Percentiles rank a stretch among this genome's conserved stretches.
These are phyloP conservation scores for Neurospora crassa DNA, from an alignment of 2,329 filamentous ascomycete genomes.

Conservation along the genomic window DNA sequence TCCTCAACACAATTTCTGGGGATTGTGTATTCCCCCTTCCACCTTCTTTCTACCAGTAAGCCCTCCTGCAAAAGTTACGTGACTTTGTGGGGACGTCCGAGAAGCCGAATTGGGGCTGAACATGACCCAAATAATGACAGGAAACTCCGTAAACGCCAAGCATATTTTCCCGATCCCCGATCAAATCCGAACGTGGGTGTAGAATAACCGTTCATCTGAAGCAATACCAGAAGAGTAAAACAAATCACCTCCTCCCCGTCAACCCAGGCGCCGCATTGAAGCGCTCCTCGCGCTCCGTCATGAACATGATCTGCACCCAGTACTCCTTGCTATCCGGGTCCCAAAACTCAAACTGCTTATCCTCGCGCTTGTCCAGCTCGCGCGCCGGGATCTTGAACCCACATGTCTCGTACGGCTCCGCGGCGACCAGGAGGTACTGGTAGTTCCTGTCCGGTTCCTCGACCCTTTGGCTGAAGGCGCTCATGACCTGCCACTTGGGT, in stretches of 20 bases:
- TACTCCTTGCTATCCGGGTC: slow-evolving; percentile 95
- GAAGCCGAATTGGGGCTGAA: neutral
- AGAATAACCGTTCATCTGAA: neutral
- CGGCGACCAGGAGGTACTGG: slow-evolving; percentile 90
- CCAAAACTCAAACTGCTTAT: slow-evolving; percentile 88
- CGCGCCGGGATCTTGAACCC: slow-evolving; percentile 91
- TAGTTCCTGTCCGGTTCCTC: slow-evolving; percentile 91
- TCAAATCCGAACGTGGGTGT: neutral
- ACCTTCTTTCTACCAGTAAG: neutral
- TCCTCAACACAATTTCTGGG: too few relatives aligned
- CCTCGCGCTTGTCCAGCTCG: slow-evolving; percentile 84
- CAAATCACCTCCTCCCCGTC: slow-evolving; percentile 34
- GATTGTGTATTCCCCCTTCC: neutral
- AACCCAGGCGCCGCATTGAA: slow-evolving; percentile 59
- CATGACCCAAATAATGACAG: neutral
- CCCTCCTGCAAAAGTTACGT: neutral
- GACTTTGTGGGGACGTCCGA: neutral
- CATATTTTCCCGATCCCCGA: neutral
- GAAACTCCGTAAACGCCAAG: neutral
- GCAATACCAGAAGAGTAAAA: neutral
- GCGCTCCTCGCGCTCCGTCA: slow-evolving; percentile 93
- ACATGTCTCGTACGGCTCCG: slow-evolving; percentile 96
- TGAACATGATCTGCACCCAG: slow-evolving; percentile 96
- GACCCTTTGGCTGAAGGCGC: slow-evolving; percentile 89
- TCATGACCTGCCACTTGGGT: slow-evolving; percentile 93